Base-by-base conservation (phyloP, 768 basidiomycete species). In the Hygrophorus russula region DNA sequence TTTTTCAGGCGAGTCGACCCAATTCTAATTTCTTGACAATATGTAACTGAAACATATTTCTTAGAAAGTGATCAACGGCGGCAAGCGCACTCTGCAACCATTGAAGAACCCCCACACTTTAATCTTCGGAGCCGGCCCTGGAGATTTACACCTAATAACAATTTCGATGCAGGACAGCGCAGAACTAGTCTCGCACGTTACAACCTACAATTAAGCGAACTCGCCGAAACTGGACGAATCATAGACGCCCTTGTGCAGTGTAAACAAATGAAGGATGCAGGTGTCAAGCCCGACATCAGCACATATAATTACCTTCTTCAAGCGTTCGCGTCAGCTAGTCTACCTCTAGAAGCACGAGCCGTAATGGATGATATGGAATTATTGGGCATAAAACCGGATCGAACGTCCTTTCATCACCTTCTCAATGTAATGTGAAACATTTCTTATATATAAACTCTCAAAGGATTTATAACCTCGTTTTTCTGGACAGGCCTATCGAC, bases 311-410 rank as follows among this genome's bases (percentile, higher is more conserved):
- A 63, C 3, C 59, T 89, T 3, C 62, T 88, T 28, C 54, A 62
- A 2, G 68, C 73, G 30, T 66, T 76, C 43, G 66, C 71, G 0
- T 49, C 54, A 5, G 62, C 70, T 30, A 64, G 61, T 4, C 51
- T 67, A 7, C 64, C 63, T 55, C 51, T 69, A 20, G 76, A 83
- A 47, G 71, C 79, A 3, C 72, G 71, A 66, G 82, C 80, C 13
- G 69, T 82, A 42, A 59, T 82, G 20, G 78, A 82, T 29, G 82
- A 87, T 55, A 85, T 87, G 81, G 41, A 67, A 28, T 56, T 65
- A 13, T 49, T 68, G 34, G 70, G 69, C 2, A 47, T 87, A 15
- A 46, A 58, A 36, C 80, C 75, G 4, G 66, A 74, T 43, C 50
- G 62, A 4, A 60, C 69, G 31, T 68, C 74, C 7, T 80, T 80